phyloP scores from a whole-genome alignment of 208 protist species.

The Sergeia podlipaevii region DNA sequence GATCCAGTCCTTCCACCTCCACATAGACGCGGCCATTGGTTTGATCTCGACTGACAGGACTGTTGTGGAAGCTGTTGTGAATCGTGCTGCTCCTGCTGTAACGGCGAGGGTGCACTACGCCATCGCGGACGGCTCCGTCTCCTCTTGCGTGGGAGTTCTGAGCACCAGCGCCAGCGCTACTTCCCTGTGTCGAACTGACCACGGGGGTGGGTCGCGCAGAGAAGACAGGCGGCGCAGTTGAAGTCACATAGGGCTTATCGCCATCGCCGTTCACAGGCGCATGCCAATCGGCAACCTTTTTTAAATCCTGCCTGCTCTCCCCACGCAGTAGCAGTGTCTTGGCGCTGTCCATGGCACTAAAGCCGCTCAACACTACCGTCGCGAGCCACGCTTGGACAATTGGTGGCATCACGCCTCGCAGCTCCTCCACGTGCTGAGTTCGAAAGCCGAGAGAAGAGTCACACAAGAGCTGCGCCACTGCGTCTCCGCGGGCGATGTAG shows the following conservation, averaged over 20 bases:
- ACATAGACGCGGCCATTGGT: too few relatives aligned
- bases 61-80: too few relatives aligned
- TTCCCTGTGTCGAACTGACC: not conserved
- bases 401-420: conserved; percentile 45
- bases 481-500: conserved; percentile 60
- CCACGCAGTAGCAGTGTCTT: conserved; percentile 16
- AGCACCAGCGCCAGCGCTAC: not conserved
- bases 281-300: too few relatives aligned
- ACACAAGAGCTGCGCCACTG: conserved; percentile 45
- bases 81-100: too few relatives aligned
- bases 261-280: too few relatives aligned
- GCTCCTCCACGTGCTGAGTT: conserved; percentile 59
- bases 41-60: too few relatives aligned
- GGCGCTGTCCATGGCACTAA: conserved; percentile 23
- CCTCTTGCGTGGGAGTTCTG: conserved; percentile 17
- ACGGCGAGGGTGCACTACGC: too few relatives aligned
- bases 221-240: too few relatives aligned
- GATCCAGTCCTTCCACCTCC: too few relatives aligned
- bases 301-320: not conserved
- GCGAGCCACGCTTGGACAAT: conserved; percentile 74
- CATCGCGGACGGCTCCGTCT: too few relatives aligned
- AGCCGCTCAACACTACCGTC: conserved; percentile 39
- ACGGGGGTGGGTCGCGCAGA: not conserved
- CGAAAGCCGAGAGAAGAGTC: conserved; percentile 44
- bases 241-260: too few relatives aligned